A percentile compares a stretch with the other conserved stretches of the same genome.
These are phyloP conservation scores for Colletotrichum incanum DNA, from an alignment of 2,329 filamentous ascomycete genomes.

Conservation along the genomic window DNA sequence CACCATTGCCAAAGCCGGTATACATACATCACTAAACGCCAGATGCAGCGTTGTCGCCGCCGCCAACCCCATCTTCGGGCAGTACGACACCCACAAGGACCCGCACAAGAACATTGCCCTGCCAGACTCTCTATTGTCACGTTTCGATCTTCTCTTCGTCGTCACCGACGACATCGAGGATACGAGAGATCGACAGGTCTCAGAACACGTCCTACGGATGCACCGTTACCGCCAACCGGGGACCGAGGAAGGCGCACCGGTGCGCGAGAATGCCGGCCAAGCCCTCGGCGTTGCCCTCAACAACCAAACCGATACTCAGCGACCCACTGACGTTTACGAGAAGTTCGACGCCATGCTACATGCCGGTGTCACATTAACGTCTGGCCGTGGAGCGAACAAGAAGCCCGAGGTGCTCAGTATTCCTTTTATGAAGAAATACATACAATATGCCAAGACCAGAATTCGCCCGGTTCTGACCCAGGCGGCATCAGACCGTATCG, in stretches of 20 bases:
- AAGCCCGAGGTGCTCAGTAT: conserved; percentile 93
- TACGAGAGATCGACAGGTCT: conserved; percentile 89
- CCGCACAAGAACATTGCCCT: conserved; percentile 98
- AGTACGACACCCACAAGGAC: conserved; percentile 99
- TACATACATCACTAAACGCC: conserved; percentile 97
- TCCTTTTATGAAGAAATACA: conserved; percentile 99
- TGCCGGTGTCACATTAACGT: conserved; percentile 85
- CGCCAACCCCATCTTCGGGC: conserved; percentile 97
- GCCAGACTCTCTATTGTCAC: conserved; percentile 94
- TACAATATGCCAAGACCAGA: conserved; percentile 95
- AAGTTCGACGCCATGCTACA: conserved; percentile 98
- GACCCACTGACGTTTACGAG: conserved; percentile 90
- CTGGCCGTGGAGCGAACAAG: conserved; percentile 81
- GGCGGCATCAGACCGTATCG: conserved; percentile 92
- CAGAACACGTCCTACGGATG: conserved; percentile 97
- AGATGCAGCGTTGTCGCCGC: conserved; percentile 97
- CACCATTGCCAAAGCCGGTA: conserved; percentile 98
- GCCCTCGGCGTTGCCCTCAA: conserved; percentile 90
- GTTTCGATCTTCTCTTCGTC: conserved; percentile 98
- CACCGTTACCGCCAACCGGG: conserved; percentile 94
- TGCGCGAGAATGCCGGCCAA: conserved; percentile 89
- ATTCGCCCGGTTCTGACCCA: conserved; percentile 93
- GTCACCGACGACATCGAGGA: conserved; percentile 99
- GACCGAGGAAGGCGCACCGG: conserved; percentile 93
- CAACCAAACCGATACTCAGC: conserved; percentile 79